These are phyloP conservation scores for Lophiostoma macrostomum DNA, from an alignment of 495 filamentous ascomycete species.

Conservation along the genomic window DNA sequence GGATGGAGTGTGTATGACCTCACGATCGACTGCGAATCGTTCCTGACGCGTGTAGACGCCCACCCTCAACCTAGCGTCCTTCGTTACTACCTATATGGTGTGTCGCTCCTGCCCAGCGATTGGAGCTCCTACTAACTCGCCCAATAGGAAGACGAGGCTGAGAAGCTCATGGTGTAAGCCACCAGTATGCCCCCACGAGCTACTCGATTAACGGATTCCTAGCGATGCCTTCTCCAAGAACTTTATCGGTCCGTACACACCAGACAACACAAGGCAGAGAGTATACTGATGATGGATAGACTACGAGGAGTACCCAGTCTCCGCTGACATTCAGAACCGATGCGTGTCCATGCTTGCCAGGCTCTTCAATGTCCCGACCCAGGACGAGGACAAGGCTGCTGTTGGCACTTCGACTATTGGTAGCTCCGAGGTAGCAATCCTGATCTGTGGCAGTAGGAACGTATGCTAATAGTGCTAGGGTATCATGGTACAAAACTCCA, in stretches of 20 bases:
- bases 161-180: constrained; percentile 68
- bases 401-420: constrained; percentile 86
- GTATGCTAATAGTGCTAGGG: constrained; percentile 2
- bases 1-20: constrained; percentile 64
- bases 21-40: constrained; percentile 71
- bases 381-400: constrained; percentile 51
- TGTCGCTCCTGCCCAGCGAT: constrained; percentile 11
- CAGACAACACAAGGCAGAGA: neutral
- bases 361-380: constrained; percentile 69
- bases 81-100: constrained; percentile 88
- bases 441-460: neutral
- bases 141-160: constrained; percentile 75
- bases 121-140: constrained; percentile 1
- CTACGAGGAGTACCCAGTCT: constrained; percentile 88
- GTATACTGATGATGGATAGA: constrained; percentile 51
- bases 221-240: constrained; percentile 83
- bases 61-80: constrained; percentile 60
- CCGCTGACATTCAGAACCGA: constrained; percentile 85
- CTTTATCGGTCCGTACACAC: constrained; percentile 53
- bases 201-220: neutral
- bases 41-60: constrained; percentile 20
- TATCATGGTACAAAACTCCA: constrained; percentile 4
- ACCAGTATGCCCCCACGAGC: neutral
- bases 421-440: constrained; percentile 84
- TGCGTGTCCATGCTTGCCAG: constrained; percentile 93